Base-by-base conservation (phyloP, 2,329 filamentous ascomycete species). In the Hyphodiscus sp. region DNA sequence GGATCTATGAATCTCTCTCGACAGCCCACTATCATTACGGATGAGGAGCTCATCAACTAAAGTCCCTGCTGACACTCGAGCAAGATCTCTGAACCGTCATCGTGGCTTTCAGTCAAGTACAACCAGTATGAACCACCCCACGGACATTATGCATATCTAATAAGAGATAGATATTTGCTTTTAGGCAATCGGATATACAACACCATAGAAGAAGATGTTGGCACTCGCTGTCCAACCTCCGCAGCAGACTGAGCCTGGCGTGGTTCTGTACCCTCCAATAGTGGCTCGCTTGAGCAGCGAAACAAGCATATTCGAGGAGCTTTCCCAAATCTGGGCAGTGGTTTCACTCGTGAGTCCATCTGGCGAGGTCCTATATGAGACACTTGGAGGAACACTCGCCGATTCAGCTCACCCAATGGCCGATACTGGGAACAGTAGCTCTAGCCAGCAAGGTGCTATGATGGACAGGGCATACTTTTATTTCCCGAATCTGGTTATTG, bases 371-470 rank as follows among this genome's bases (percentile, higher is more conserved):
- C 50, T 63, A 20, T 57, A 62, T 47, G 57, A 64, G 33, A 54
- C 60, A 20, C 56, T 65, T 41, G 58, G 58, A n/a, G 65, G 65
- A 19, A 61, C 53, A 23, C 49, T 63, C 9, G 56, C 60, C 20
- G 65, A 67, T 49, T 66, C 61, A 23, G 63, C 65, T 29, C 63
- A 65, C 46, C 63, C 65, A 9, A 49, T 66, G 26, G 55, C 61
- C n/a, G 55, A 60, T 10, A 53, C 43, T n/a, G 23, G 33, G 20
- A 26, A 47, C 41, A 42, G 42, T 38, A 33, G 51, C 23, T 42
- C 43, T 8, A 26, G 8, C 8, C 23, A 26, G 29, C 51, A 53
- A 7, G 45, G 52, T 19, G 33, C 51, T 11, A 45, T 49, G 11
- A 56, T 49, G 20, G 63, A 67, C 38, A 57, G 57, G 38, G 64